Conservation (phyloP, 441 rosid genomes). For the Gossypium davidsonii region DNA sequence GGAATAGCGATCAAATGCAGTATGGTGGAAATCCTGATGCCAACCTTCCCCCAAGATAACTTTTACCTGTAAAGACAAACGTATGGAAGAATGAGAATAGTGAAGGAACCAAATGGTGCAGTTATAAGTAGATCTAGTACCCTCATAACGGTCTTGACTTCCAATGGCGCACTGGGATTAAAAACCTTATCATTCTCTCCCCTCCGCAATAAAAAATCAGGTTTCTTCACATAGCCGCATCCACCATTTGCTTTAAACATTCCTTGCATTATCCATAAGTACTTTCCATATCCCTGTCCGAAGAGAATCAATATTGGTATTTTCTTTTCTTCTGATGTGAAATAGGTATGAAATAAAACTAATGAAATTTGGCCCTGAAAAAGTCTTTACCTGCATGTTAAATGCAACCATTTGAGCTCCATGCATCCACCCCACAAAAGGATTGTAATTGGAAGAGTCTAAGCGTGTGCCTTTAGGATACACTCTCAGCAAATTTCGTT, state of each 20-base stretch:
- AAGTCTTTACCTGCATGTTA: conserved; percentile 60
- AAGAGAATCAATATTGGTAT: neutral
- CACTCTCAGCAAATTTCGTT: conserved; percentile 50
- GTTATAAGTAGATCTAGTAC: conserved; percentile 19
- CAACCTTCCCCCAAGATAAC: conserved; percentile 72
- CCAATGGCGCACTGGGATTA: conserved; percentile 26
- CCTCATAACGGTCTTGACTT: conserved; percentile 36
- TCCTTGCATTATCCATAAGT: conserved; percentile 69
- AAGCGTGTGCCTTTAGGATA: conserved; percentile 60
- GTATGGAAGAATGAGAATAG: neutral
- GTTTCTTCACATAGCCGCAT: conserved; percentile 72
- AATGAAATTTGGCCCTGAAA: neutral
- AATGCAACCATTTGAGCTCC: conserved; percentile 93
- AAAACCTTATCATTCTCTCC: conserved; percentile 29
- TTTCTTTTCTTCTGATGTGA: too few relatives aligned
- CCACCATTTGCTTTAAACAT: conserved; percentile 72
- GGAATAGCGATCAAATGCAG: conserved; percentile 60
- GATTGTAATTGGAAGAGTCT: conserved; percentile 63
- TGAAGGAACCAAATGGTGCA: neutral
- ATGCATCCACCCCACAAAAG: conserved; percentile 64
- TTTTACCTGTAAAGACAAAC: conserved; percentile 40
- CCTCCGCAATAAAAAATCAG: conserved; percentile 37
- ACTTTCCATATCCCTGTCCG: conserved; percentile 44
- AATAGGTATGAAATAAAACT: too few relatives aligned
- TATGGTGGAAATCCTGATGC: conserved; percentile 51